Percentiles rank a stretch among this genome's conserved stretches.
phyloP scores from a whole-genome alignment of 805 yeast genomes.

The Phaffomyces antillensis region DNA sequence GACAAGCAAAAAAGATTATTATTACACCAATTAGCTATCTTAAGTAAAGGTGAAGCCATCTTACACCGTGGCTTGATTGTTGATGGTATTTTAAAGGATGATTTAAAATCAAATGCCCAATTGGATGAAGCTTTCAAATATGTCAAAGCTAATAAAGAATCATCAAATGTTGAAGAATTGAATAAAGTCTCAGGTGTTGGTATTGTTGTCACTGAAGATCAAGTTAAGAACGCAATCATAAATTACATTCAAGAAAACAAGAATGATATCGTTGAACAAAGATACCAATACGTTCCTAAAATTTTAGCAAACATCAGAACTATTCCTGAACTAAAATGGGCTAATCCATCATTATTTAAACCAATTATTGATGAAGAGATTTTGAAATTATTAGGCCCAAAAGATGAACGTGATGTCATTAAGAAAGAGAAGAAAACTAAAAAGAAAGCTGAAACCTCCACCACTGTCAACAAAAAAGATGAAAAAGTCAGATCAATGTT shows the following conservation, averaged over 20 bases:
- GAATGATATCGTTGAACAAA: constrained; percentile 54
- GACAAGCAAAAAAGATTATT: constrained; percentile 58
- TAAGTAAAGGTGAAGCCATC: constrained; percentile 49
- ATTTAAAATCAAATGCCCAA: constrained; percentile 63
- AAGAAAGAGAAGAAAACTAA: constrained; percentile 69
- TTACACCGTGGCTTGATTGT: constrained; percentile 46
- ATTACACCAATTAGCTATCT: constrained; percentile 71
- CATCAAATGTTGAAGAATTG: constrained; percentile 42
- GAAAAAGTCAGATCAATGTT: constrained; percentile 65
- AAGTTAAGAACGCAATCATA: constrained; percentile 51
- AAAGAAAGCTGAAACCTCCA: constrained; percentile 25
- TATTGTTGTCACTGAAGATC: constrained; percentile 55
- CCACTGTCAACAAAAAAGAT: constrained; percentile 13
- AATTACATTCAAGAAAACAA: constrained; percentile 54
- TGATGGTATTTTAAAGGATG: constrained; percentile 55
- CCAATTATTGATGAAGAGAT: constrained; percentile 77
- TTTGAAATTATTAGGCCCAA: constrained; percentile 77
- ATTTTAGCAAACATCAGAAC: constrained; percentile 71
- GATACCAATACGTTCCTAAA: constrained; percentile 76
- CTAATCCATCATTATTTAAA: constrained; percentile 79
- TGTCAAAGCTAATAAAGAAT: constrained; percentile 42
- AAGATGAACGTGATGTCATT: constrained; percentile 86
- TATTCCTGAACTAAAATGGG: constrained; percentile 81
- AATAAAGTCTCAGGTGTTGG: constrained; percentile 78
- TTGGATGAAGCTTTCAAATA: constrained; percentile 77